Conservation (phyloP, 2,329 filamentous ascomycete species). For the Atkinsonella hypoxylon region DNA sequence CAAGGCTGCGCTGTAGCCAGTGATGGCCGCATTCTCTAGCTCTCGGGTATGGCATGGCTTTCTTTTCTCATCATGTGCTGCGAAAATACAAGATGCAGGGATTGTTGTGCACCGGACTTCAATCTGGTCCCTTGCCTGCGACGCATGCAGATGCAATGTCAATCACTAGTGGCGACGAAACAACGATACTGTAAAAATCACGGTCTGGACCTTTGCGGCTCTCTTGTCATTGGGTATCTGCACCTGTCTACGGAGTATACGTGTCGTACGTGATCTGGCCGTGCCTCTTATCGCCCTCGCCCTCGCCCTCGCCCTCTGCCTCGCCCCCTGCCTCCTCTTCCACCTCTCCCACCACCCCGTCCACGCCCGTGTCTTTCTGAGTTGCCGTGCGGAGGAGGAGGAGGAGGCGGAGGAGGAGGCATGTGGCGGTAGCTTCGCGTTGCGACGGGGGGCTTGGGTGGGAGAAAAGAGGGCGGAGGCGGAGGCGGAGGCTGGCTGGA, state of each 20-base stretch:
- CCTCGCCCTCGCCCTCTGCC: slow-evolving; percentile 15
- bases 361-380: slow-evolving; percentile 13
- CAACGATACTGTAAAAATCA: background rate
- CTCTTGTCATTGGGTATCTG: slow-evolving; percentile 1
- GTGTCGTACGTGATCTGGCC: background rate
- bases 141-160: background rate
- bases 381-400: slow-evolving; percentile 7
- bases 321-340: slow-evolving; percentile 8
- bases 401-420: slow-evolving; percentile 12
- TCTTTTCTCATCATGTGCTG: no score
- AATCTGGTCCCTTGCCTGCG: background rate
- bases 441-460: slow-evolving; percentile 18
- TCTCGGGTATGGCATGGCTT: background rate
- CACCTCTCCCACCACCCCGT: slow-evolving; percentile 17
- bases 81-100: no score
- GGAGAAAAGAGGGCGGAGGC: slow-evolving; percentile 15
- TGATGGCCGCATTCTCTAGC: background rate
- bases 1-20: background rate
- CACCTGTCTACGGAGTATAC: background rate
- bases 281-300: slow-evolving; percentile 1
- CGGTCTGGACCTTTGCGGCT: background rate
- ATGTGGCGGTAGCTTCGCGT: slow-evolving; percentile 16
- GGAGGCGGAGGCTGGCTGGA: slow-evolving; percentile 7
- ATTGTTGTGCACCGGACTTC: no score
- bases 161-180: background rate